Evolutionary conservation across 2,329 filamentous ascomycete genomes (phyloP).

Genomic region (Beauveria australis): DNA sequence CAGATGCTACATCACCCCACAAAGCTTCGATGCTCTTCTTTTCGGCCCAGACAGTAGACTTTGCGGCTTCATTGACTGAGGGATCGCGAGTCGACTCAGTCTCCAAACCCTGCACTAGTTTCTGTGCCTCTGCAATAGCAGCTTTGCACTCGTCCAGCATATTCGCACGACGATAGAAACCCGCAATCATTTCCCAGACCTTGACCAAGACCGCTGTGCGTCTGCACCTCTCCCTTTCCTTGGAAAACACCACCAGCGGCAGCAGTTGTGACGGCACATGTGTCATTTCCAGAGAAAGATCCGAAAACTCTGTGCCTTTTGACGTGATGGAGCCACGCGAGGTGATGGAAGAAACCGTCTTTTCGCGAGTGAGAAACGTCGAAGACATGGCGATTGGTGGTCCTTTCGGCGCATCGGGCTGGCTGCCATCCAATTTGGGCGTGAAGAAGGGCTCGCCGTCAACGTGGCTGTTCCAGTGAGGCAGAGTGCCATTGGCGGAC

Average conservation of each 20-base stretch:
- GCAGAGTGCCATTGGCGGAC: conserved; percentile 32
- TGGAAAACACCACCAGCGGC: conserved; percentile 46
- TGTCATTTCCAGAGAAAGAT: conserved; percentile 30
- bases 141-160: conserved; percentile 73
- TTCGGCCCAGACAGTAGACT: conserved; percentile 65
- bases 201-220: conserved; percentile 54
- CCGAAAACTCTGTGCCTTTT: conserved; percentile 31
- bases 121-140: conserved; percentile 73
- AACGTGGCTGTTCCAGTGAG: conserved; percentile 33
- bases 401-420: conserved; percentile 37
- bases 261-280: conserved; percentile 39
- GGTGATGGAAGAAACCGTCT: conserved; percentile 36
- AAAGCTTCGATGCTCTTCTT: conserved; percentile 75
- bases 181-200: conserved; percentile 85
- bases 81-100: conserved; percentile 53
- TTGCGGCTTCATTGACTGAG: conserved; percentile 53
- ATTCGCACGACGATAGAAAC: conserved; percentile 74
- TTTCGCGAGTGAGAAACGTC: conserved; percentile 35
- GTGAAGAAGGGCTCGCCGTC: conserved; percentile 46
- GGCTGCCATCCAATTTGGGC: conserved; percentile 33
- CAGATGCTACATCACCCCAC: conserved; percentile 74
- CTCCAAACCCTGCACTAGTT: conserved; percentile 66
- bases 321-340: conserved; percentile 36
- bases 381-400: conserved; percentile 25
- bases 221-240: conserved; percentile 42